A percentile compares a stretch with the other conserved stretches of the same genome.
Conservation (phyloP, 2,329 filamentous ascomycete genomes). For the Xylariaceae sp. region DNA sequence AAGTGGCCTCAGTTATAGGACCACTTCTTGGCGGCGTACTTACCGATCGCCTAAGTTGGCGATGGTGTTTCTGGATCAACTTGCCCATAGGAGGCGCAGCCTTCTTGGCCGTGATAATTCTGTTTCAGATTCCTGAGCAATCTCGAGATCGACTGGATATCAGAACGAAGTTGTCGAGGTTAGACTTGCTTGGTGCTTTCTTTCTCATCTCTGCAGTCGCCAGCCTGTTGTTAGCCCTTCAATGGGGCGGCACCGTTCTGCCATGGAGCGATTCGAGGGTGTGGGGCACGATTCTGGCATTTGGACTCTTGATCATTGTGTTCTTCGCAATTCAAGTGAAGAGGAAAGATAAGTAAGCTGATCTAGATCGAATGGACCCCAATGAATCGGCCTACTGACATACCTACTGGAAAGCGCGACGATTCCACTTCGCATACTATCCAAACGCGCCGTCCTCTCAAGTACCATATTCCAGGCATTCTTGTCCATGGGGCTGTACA, state of each 20-base stretch:
- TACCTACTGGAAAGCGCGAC: conserved; percentile 4
- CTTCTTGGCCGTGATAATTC: neutral
- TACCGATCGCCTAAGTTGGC: conserved; percentile 8
- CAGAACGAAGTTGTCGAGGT: neutral
- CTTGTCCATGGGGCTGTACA: conserved; percentile 3
- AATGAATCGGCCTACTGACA: neutral
- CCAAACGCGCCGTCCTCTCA: neutral
- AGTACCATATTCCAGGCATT: conserved; percentile 1
- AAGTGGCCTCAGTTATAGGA: conserved; percentile 5
- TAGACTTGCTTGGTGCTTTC: conserved; percentile 2
- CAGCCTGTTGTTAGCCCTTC: conserved; percentile 4
- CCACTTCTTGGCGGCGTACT: conserved; percentile 11
- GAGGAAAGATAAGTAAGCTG: conserved; percentile 5
- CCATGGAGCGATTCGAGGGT: conserved; percentile 8
- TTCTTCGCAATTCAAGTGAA: conserved; percentile 3
- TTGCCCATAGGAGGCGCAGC: conserved; percentile 1
- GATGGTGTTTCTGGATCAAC: conserved; percentile 14
- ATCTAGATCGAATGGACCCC: neutral
- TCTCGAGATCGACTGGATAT: neutral
- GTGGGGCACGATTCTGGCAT: conserved; percentile 2
- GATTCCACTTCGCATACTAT: conserved; percentile 5
- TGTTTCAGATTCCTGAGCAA: neutral
- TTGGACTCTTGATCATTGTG: neutral
- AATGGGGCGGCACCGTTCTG: conserved; percentile 8
- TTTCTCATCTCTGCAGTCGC: conserved; percentile 3